Conservation (phyloP, 495 filamentous ascomycete genomes). For the Aspergillus egyptiacus region DNA sequence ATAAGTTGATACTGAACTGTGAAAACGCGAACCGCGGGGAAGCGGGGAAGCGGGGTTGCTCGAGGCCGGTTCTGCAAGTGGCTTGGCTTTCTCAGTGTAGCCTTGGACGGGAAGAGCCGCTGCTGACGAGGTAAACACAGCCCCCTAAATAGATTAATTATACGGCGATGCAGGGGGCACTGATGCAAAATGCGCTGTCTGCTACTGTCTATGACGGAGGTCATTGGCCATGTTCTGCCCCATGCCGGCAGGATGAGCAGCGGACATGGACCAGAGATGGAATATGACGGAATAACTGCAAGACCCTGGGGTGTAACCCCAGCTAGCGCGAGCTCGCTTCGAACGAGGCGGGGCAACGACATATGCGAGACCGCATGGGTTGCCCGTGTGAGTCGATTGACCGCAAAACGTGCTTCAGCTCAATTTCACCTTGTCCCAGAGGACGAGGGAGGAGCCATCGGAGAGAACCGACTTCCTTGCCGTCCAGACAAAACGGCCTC, state of each 20-base stretch:
- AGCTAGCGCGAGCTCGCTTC: too few species aligned
- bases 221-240: not conserved
- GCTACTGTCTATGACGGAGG: not conserved
- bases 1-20: not conserved
- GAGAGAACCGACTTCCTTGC: conserved; percentile 3
- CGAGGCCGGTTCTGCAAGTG: not conserved
- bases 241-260: not conserved
- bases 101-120: not conserved
- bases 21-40: not conserved
- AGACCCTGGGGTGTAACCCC: too few species aligned
- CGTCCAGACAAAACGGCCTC: conserved; percentile 1
- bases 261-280: not conserved
- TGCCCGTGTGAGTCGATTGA: not conserved
- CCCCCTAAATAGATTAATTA: not conserved
- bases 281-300: too few species aligned
- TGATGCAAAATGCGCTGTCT: not conserved
- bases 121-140: not conserved
- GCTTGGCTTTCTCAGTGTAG: not conserved
- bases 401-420: not conserved
- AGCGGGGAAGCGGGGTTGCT: not conserved
- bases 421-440: conserved; percentile 10
- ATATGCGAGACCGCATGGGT: too few species aligned
- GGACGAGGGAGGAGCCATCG: conserved; percentile 1
- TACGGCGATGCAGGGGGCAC: not conserved
- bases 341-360: too few species aligned